These are phyloP conservation scores for Pugionium dolabratum DNA, from an alignment of 345 rosid genomes.

Conservation along the genomic window DNA sequence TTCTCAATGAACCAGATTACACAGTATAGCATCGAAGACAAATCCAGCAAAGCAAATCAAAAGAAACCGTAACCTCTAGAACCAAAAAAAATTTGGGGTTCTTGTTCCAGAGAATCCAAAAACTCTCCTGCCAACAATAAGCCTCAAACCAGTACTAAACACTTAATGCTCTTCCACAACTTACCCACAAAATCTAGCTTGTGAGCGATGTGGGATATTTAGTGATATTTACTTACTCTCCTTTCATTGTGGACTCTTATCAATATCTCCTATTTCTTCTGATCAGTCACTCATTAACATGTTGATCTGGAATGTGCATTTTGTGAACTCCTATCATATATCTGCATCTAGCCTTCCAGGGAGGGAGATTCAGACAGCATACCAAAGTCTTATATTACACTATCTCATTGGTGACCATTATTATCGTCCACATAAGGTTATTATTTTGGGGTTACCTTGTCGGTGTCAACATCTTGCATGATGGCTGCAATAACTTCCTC, in stretches of 20 bases:
- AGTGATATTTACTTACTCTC: background rate
- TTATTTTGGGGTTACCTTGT: slow-evolving; percentile 60
- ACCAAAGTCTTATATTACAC: slow-evolving; percentile 4
- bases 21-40: slow-evolving; percentile 17
- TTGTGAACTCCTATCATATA: slow-evolving; percentile 2
- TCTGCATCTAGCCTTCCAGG: background rate
- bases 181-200: too few species aligned
- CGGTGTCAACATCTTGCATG: slow-evolving; percentile 94
- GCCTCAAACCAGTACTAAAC: too few species aligned
- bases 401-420: background rate
- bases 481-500: slow-evolving; percentile 81
- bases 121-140: background rate
- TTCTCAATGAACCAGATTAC: slow-evolving; percentile 8
- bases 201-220: background rate
- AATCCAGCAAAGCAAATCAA: slow-evolving; percentile 2
- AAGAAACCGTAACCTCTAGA: background rate
- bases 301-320: background rate
- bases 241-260: background rate
- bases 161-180: too few species aligned
- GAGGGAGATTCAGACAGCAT: slow-evolving; percentile 5
- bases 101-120: background rate
- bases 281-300: background rate
- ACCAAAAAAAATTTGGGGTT: background rate
- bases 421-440: background rate
- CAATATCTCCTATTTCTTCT: background rate